Conservation (phyloP, 73 alveolate genomes). For the Paramecium sexaurelia region DNA sequence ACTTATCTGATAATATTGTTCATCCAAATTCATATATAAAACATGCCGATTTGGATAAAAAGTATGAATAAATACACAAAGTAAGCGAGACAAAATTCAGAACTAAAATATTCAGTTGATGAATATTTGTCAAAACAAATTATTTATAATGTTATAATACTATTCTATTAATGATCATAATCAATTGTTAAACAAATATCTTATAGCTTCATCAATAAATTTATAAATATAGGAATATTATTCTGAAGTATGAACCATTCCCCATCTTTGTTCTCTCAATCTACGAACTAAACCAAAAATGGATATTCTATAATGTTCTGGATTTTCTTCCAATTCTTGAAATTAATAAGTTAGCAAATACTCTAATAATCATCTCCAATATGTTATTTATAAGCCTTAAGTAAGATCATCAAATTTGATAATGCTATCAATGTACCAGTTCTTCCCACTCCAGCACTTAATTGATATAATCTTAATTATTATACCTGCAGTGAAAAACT, state of each 20-base stretch:
- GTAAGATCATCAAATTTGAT: conserved; percentile 60
- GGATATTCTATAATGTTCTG: conserved; percentile 76
- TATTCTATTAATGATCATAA: neutral
- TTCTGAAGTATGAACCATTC: conserved; percentile 86
- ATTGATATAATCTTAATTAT: neutral
- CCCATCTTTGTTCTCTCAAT: conserved; percentile 95
- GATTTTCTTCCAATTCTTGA: conserved; percentile 56
- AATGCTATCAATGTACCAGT: conserved; percentile 94
- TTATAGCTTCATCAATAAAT: conserved; percentile 72
- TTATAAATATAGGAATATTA: conserved; percentile 90
- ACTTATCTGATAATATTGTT: neutral
- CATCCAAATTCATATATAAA: conserved; percentile 19
- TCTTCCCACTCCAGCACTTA: conserved; percentile 97
- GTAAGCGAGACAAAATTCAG: neutral
- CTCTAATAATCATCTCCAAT: neutral
- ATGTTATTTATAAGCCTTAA: conserved; percentile 13
- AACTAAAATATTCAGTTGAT: conserved; percentile 22
- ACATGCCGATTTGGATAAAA: neutral
- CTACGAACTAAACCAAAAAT: conserved; percentile 93
- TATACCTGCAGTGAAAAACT: conserved; percentile 89
- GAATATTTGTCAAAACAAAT: neutral
- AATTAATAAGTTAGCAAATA: neutral
- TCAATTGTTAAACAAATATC: conserved; percentile 20
- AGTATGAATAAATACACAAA: neutral
- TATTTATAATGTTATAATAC: neutral